A percentile compares a stretch with the other conserved stretches of the same genome.
Conservation (phyloP, 148 eudicot species). For the Fagopyrum tataricum region DNA sequence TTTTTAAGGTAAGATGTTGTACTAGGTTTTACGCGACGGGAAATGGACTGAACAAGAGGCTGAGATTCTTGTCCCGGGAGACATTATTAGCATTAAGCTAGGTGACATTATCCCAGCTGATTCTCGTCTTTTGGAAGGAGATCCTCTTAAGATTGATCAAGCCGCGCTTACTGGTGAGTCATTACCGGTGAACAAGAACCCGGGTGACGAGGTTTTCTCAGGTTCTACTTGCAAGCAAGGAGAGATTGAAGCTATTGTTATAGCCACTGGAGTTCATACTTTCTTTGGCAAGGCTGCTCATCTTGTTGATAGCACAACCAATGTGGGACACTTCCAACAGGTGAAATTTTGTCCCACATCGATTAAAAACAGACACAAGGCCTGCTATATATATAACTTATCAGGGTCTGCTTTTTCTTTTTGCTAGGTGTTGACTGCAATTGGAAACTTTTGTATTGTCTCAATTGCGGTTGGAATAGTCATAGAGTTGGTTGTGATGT, state of each 20-base stretch:
- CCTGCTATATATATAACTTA: too few species aligned
- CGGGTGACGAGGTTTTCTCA: conserved; percentile 64
- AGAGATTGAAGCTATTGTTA: conserved; percentile 74
- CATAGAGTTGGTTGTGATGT: conserved; percentile 64
- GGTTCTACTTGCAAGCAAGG: conserved; percentile 91
- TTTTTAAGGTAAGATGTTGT: conserved; percentile 27
- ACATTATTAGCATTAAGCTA: conserved; percentile 60
- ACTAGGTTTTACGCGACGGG: conserved; percentile 58
- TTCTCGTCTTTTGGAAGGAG: conserved; percentile 75
- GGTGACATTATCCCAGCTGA: conserved; percentile 82
- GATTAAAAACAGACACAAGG: too few species aligned
- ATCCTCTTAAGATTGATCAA: conserved; percentile 72
- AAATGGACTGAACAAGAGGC: conserved; percentile 62
- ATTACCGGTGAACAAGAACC: conserved; percentile 59
- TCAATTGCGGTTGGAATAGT: conserved; percentile 59
- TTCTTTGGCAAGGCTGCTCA: conserved; percentile 91
- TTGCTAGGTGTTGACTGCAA: conserved; percentile 60
- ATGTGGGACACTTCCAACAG: conserved; percentile 80
- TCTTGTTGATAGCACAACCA: conserved; percentile 75
- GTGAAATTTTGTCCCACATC: conserved; percentile 9
- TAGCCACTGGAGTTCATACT: conserved; percentile 82
- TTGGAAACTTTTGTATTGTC: conserved; percentile 78
- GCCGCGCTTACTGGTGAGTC: conserved; percentile 84
- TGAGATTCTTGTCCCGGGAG: conserved; percentile 67
- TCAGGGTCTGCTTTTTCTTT: too few species aligned